A percentile compares a stretch with the other conserved stretches of the same genome.
Evolutionary conservation across 108 stramenopile species (phyloP).

Genomic region (Cyclotella cryptica): DNA sequence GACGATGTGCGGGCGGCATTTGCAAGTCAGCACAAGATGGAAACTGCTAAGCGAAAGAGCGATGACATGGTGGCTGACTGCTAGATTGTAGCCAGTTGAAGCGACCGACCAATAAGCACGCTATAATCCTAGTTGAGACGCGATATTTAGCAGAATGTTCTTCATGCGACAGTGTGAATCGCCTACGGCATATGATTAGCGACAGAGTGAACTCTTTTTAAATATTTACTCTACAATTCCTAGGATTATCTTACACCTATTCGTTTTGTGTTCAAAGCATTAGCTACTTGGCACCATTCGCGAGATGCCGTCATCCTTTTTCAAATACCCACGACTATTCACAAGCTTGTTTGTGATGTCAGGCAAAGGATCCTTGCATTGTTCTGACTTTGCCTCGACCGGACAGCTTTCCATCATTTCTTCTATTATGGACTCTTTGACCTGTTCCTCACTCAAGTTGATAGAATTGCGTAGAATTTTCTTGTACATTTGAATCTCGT

Average conservation of each 20-base stretch:
- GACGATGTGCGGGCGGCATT: conserved; percentile 57
- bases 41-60: conserved; percentile 40
- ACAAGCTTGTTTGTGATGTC: conserved; percentile 16
- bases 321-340: conserved; percentile 6
- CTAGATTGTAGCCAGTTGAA: too few relatives aligned
- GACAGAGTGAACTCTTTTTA: too few relatives aligned
- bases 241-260: not conserved
- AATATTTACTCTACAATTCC: not conserved
- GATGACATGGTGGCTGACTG: not conserved
- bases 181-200: too few relatives aligned
- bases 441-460: conserved; percentile 28
- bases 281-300: too few relatives aligned
- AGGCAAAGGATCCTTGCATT: conserved; percentile 16
- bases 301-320: not conserved
- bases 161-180: not conserved
- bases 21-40: conserved; percentile 62
- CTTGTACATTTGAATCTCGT: conserved; percentile 39
- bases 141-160: too few relatives aligned
- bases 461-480: conserved; percentile 25
- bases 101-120: not conserved
- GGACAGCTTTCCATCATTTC: conserved; percentile 25
- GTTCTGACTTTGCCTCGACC: conserved; percentile 11
- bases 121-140: too few relatives aligned
- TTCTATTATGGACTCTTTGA: conserved; percentile 25
- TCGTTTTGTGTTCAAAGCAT: too few relatives aligned